Conservation (phyloP, 108 stramenopile species). For the Aureococcus anophagefferens region DNA sequence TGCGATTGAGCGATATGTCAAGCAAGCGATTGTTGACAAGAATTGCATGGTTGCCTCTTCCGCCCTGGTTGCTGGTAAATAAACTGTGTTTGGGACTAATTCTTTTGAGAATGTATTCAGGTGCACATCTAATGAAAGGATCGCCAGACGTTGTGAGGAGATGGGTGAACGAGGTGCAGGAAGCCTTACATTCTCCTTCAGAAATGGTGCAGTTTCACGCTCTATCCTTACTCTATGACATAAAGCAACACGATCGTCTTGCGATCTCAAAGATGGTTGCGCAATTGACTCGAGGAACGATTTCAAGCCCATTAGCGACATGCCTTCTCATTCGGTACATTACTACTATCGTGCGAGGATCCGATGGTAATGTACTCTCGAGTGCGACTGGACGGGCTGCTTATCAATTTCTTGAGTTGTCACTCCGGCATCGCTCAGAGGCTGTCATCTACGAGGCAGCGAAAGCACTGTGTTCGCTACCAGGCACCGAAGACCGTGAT, state of each 20-base stretch:
- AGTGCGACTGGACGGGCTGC: constrained; percentile 67
- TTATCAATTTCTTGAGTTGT: constrained; percentile 82
- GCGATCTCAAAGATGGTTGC: constrained; percentile 90
- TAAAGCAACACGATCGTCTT: constrained; percentile 90
- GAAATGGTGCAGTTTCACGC: constrained; percentile 99
- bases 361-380: constrained; percentile 16
- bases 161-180: constrained; percentile 88
- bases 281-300: constrained; percentile 71
- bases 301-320: constrained; percentile 78
- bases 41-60: constrained; percentile 86
- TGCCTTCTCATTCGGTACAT: constrained; percentile 94
- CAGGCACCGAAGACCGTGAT: constrained; percentile 81
- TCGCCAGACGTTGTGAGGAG: constrained; percentile 32
- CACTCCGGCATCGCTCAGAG: constrained; percentile 83
- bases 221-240: constrained; percentile 94
- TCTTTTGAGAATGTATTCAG: constrained; percentile 15
- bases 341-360: constrained; percentile 50
- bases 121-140: constrained; percentile 23
- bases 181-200: constrained; percentile 73
- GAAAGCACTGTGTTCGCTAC: constrained; percentile 87
- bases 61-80: constrained; percentile 64
- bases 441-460: constrained; percentile 98
- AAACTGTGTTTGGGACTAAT: constrained; percentile 4
- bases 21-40: constrained; percentile 95
- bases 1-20: constrained; percentile 95